Evolutionary conservation across 805 yeast genomes (phyloP).

Genomic region (Wickerhamomyces sydowiorum): DNA sequence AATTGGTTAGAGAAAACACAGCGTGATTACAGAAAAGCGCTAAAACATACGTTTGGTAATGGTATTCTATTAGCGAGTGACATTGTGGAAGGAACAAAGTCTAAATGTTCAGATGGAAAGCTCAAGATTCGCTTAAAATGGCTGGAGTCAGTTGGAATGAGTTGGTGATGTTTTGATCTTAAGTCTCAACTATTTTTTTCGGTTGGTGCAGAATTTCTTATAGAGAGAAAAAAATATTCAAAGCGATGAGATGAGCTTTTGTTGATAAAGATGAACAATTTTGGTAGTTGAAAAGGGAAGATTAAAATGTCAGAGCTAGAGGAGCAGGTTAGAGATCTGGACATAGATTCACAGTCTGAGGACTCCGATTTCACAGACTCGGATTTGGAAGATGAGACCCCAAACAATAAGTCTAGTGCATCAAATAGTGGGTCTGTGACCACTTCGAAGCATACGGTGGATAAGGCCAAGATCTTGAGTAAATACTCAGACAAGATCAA

Average conservation of each 20-base stretch:
- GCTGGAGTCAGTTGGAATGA: neutral
- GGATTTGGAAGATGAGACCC: conserved; percentile 5
- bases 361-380: conserved; percentile 7
- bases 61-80: conserved; percentile 4
- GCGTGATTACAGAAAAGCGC: neutral
- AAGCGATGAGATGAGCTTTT: neutral
- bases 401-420: neutral
- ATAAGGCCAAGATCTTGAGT: conserved; percentile 47
- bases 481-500: conserved; percentile 62
- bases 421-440: neutral
- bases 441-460: conserved; percentile 14
- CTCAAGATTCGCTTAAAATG: neutral
- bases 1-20: conserved; percentile 5
- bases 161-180: too few species aligned
- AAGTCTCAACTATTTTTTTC: too few species aligned
- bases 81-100: conserved; percentile 8
- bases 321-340: conserved; percentile 2
- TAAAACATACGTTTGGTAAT: conserved; percentile 10
- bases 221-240: too few species aligned
- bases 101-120: too few species aligned
- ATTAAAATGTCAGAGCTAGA: conserved; percentile 3
- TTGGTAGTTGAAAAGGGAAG: neutral
- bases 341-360: neutral
- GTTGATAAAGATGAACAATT: too few species aligned
- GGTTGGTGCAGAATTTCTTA: too few species aligned